Conservation (phyloP, 1,284 basidiomycete genomes). For the Fomitiporia mediterranea region DNA sequence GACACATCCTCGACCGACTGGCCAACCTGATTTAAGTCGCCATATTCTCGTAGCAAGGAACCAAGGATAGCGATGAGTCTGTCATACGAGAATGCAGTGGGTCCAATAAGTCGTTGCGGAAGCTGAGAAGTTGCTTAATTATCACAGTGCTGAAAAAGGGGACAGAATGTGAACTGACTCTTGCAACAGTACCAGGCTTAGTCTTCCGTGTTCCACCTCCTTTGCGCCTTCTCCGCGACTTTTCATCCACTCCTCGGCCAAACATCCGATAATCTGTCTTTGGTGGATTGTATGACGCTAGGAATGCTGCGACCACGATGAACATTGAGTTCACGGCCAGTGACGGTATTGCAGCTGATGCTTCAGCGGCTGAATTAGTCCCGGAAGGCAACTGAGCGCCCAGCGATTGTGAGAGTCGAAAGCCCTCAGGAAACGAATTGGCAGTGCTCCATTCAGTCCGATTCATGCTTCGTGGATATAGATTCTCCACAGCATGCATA, state of each 20-base stretch:
- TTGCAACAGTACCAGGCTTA: conserved; percentile 20
- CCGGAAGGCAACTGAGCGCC: conserved; percentile 20
- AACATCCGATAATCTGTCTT: conserved; percentile 82
- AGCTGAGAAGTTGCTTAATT: conserved; percentile 38
- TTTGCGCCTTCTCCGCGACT: conserved; percentile 50
- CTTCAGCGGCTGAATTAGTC: conserved; percentile 16
- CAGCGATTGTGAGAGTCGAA: conserved; percentile 26
- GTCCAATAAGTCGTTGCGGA: conserved; percentile 78
- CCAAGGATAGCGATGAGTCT: conserved; percentile 82
- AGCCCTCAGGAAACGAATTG: conserved; percentile 39
- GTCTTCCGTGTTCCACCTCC: conserved; percentile 38
- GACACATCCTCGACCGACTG: conserved; percentile 42
- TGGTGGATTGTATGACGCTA: conserved; percentile 84
- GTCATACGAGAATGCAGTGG: conserved; percentile 78
- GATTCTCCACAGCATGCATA: conserved; percentile 53
- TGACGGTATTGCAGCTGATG: conserved; percentile 11
- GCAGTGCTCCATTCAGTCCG: conserved; percentile 53
- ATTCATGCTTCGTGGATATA: conserved; percentile 61
- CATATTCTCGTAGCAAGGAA: conserved; percentile 79
- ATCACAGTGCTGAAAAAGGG: not conserved
- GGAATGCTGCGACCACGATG: conserved; percentile 75
- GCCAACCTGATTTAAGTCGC: conserved; percentile 47
- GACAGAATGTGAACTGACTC: conserved; percentile 14
- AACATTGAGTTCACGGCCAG: conserved; percentile 67
- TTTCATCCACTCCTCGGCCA: conserved; percentile 63